phyloP scores from a whole-genome alignment of 345 rosid species.

The Acer campestre region DNA sequence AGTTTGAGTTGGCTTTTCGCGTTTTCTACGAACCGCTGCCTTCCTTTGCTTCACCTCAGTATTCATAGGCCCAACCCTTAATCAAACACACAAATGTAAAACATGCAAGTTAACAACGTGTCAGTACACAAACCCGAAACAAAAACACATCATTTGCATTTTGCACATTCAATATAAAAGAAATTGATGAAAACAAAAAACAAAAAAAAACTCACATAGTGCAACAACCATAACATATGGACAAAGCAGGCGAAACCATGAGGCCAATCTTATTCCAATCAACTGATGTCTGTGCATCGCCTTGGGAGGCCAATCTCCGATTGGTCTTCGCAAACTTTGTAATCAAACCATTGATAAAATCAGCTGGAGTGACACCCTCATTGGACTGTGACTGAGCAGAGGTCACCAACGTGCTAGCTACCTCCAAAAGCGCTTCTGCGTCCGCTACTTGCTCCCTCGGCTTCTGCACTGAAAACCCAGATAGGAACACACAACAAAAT shows the following conservation, averaged over 20 bases:
- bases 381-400: slow-evolving; percentile 70
- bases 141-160: neutral
- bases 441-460: slow-evolving; percentile 95
- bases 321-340: slow-evolving; percentile 49
- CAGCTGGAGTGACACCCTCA: slow-evolving; percentile 63
- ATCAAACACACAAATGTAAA: slow-evolving; percentile 14
- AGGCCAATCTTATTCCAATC: slow-evolving; percentile 79
- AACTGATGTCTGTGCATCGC: slow-evolving; percentile 42
- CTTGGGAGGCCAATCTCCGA: slow-evolving; percentile 34
- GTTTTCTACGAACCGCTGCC: slow-evolving; percentile 44
- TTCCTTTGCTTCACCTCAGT: slow-evolving; percentile 73
- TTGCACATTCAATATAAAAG: neutral
- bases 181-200: neutral
- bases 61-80: slow-evolving; percentile 93
- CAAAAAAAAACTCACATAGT: slow-evolving; percentile 69
- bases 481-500: neutral
- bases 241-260: slow-evolving; percentile 54
- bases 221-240: slow-evolving; percentile 53
- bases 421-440: slow-evolving; percentile 83
- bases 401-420: slow-evolving; percentile 62
- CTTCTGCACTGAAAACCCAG: slow-evolving; percentile 54
- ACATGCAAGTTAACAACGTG: neutral
- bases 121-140: neutral
- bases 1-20: slow-evolving; percentile 52
- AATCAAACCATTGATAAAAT: slow-evolving; percentile 57